Conservation (phyloP, 495 filamentous ascomycete species). For the Glonium stellatum region DNA sequence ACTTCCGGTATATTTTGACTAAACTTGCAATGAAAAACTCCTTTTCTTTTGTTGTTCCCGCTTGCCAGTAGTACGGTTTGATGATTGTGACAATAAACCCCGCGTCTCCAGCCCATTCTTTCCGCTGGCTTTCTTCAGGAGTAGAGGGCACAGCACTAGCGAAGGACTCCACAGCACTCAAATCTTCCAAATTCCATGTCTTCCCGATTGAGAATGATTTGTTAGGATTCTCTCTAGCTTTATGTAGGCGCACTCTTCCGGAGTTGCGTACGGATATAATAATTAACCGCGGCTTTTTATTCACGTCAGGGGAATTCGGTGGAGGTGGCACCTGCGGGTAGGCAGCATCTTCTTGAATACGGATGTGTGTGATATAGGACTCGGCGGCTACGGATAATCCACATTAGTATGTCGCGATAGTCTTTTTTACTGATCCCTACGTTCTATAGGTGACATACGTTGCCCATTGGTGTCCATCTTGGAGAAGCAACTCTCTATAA, state of each 20-base stretch:
- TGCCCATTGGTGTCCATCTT: conserved; percentile 80
- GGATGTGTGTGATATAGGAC: conserved; percentile 96
- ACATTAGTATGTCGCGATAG: conserved; percentile 6
- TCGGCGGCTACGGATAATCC: conserved; percentile 57
- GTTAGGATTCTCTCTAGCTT: conserved; percentile 89
- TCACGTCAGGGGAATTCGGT: conserved; percentile 56
- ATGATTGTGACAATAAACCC: conserved; percentile 86
- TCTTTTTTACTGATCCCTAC: conserved; percentile 11
- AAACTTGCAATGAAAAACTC: conserved; percentile 94
- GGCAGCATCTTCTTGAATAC: conserved; percentile 73
- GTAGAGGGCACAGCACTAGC: conserved; percentile 45
- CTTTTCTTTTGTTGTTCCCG: conserved; percentile 85
- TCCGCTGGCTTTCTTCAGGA: conserved; percentile 56
- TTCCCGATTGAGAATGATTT: conserved; percentile 95
- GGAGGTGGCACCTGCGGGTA: conserved; percentile 84
- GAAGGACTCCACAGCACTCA: conserved; percentile 73
- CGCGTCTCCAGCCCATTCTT: conserved; percentile 67
- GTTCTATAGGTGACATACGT: conserved; percentile 46
- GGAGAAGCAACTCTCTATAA: conserved; percentile 83
- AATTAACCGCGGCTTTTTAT: conserved; percentile 85
- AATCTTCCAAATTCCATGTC: conserved; percentile 90
- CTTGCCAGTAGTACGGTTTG: conserved; percentile 97
- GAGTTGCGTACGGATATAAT: conserved; percentile 88
- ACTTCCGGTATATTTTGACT: conserved; percentile 92
- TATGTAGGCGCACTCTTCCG: conserved; percentile 89